A percentile compares a stretch with the other conserved stretches of the same genome.
These are phyloP conservation scores for Marasmius fiardii DNA, from an alignment of 1,284 basidiomycete species.

Conservation along the genomic window DNA sequence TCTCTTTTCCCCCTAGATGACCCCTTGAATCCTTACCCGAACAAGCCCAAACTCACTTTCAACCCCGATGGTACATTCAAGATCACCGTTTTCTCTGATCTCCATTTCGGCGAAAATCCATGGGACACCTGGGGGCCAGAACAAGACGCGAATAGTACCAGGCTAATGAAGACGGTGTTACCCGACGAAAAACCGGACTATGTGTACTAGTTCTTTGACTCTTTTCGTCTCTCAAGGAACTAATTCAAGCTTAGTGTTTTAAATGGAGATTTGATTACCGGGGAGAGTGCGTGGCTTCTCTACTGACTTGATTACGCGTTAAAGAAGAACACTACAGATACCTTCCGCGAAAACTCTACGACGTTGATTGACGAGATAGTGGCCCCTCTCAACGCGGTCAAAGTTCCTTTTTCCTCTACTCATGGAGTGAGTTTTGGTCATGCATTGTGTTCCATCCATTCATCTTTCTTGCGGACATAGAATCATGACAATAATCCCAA, in stretches of 20 bases:
- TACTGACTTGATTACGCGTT: not conserved
- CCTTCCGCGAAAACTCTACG: slow-evolving; percentile 56
- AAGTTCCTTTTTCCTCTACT: slow-evolving; percentile 51
- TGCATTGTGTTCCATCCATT: not conserved
- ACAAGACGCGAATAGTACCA: slow-evolving; percentile 56
- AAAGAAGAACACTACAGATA: slow-evolving; percentile 39
- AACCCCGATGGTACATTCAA: slow-evolving; percentile 56
- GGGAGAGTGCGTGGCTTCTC: slow-evolving; percentile 46
- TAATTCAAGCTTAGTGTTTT: slow-evolving; percentile 38
- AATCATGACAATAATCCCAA: slow-evolving; percentile 71
- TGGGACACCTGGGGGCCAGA: slow-evolving; percentile 63
- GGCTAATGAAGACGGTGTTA: slow-evolving; percentile 52
- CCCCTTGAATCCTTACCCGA: slow-evolving; percentile 40
- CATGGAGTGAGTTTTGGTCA: slow-evolving; percentile 46
- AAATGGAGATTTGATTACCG: slow-evolving; percentile 65
- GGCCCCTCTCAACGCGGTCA: slow-evolving; percentile 41
- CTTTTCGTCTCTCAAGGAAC: not conserved
- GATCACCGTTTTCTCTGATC: slow-evolving; percentile 63
- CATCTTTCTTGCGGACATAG: slow-evolving; percentile 30
- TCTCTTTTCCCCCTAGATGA: no score
- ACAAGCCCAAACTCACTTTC: slow-evolving; percentile 47
- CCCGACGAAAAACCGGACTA: slow-evolving; percentile 56
- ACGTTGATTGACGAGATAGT: slow-evolving; percentile 48
- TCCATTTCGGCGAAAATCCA: slow-evolving; percentile 68
- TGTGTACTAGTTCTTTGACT: slow-evolving; percentile 50